These are phyloP conservation scores for Aquilaria sinensis DNA, from an alignment of 345 rosid genomes.

Conservation along the genomic window DNA sequence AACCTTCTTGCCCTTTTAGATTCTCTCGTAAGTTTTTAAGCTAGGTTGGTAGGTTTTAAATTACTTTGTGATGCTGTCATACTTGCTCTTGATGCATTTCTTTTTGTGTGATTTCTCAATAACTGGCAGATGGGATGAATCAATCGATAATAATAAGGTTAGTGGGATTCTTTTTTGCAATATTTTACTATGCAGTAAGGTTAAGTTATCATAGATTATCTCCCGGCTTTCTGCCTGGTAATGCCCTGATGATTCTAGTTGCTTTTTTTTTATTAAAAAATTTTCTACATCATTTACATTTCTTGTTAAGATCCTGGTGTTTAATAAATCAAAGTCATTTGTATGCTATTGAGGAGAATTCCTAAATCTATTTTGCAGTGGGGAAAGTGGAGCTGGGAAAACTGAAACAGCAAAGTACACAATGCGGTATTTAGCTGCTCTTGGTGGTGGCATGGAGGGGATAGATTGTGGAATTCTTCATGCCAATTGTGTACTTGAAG, in stretches of 20 bases:
- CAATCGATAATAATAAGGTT: constrained; percentile 97
- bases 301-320: background rate
- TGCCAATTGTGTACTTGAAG: constrained; percentile 76
- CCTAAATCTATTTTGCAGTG: constrained; percentile 42
- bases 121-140: constrained; percentile 64
- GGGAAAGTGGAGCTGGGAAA: constrained; percentile 99
- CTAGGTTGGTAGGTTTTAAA: constrained; percentile 2
- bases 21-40: constrained; percentile 15
- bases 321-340: background rate
- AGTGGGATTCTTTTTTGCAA: constrained; percentile 8
- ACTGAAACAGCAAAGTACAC: constrained; percentile 94
- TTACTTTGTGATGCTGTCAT: background rate
- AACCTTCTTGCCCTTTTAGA: background rate
- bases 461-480: constrained; percentile 61
- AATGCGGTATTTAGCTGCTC: constrained; percentile 86
- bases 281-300: background rate
- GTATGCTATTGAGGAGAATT: constrained; percentile 4
- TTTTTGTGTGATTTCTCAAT: constrained; percentile 11
- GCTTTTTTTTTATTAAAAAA: no score
- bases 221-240: background rate
- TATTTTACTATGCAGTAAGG: background rate
- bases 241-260: background rate
- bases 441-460: constrained; percentile 75
- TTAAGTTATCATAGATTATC: no score
- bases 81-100: constrained; percentile 13